Percentiles rank a stretch among this genome's conserved stretches.
phyloP scores from a whole-genome alignment of 1,284 basidiomycete genomes.

The Heliocybe sulcata region DNA sequence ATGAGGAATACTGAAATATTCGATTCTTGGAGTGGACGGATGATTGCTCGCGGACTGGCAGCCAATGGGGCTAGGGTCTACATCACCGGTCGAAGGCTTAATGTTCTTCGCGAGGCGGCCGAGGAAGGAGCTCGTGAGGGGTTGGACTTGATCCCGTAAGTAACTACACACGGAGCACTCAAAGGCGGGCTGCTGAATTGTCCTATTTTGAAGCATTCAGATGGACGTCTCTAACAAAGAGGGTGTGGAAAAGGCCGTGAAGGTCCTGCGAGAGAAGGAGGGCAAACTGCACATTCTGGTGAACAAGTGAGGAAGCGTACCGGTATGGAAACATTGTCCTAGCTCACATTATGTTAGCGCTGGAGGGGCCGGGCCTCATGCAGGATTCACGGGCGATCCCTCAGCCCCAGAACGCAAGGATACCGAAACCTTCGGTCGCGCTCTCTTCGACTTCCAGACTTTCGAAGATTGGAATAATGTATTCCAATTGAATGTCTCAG shows the following conservation, averaged over 20 bases:
- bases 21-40: slow-evolving; percentile 20
- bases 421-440: slow-evolving; percentile 7
- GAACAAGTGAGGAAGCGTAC: slow-evolving; percentile 19
- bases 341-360: slow-evolving; percentile 11
- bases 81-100: slow-evolving; percentile 23
- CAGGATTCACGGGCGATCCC: slow-evolving; percentile 9
- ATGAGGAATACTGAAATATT: background rate
- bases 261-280: slow-evolving; percentile 16
- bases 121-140: background rate
- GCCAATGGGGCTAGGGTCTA: slow-evolving; percentile 38
- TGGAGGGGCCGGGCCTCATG: slow-evolving; percentile 14
- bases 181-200: background rate
- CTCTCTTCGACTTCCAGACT: slow-evolving; percentile 16
- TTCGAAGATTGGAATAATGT: slow-evolving; percentile 14
- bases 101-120: slow-evolving; percentile 18
- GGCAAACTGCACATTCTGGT: slow-evolving; percentile 25
- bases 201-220: background rate
- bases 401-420: slow-evolving; percentile 11
- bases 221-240: background rate
- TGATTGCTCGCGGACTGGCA: slow-evolving; percentile 32
- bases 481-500: background rate
- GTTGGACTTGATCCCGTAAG: background rate
- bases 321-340: background rate
- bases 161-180: background rate
- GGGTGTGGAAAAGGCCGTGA: slow-evolving; percentile 17